Base-by-base conservation (phyloP, 805 yeast species). In the Hanseniaspora taiwanica region DNA sequence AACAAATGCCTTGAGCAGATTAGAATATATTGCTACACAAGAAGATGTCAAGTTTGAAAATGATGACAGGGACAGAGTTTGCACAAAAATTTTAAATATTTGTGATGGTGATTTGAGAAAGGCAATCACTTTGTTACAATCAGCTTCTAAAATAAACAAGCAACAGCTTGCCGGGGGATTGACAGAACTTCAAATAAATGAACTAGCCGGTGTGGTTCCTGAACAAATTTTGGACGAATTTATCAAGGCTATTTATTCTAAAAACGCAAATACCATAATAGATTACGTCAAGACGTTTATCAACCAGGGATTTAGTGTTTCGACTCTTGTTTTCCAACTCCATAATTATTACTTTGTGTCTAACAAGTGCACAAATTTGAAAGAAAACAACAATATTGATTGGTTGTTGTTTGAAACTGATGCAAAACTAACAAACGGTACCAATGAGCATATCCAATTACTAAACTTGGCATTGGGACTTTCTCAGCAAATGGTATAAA, bases 31-130 rank as follows among this genome's bases (percentile, higher is more conserved):
- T 43, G 64, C 72, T 1, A 45, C 59, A 33, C 78, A 81, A 47
- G 65, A 66, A 32, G 59, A 67, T 3, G 53, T 66, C 6, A 48
- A 52, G 12, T 57, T 64, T 23, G 69, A 68, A 37, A 69, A 68
- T 6, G 21, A 17, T 6, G 34, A 27, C 1, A 31, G 19, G 10
- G 27, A 36, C 10, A 73, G 67, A 3, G 82, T 72, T 0, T 63
- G 85, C 36, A 65, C 64, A 23, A 76, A 74, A 50, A 75, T 91
- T 10, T 63, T 91, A 42, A 63, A 59, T n/a, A 76, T 85, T 3
- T 73, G 94, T 16, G 71, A 70, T 40, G 99, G 99, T 43, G 99
- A 91, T 65, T 69, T 91, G 52, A 76, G 99, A 64, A 82, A 78
- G 50, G 94, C 96, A 7, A 87, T 91, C 48, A 91, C 96, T 2